Conservation (phyloP, 306 rosid genomes). For the Ochetophila trinervis region DNA sequence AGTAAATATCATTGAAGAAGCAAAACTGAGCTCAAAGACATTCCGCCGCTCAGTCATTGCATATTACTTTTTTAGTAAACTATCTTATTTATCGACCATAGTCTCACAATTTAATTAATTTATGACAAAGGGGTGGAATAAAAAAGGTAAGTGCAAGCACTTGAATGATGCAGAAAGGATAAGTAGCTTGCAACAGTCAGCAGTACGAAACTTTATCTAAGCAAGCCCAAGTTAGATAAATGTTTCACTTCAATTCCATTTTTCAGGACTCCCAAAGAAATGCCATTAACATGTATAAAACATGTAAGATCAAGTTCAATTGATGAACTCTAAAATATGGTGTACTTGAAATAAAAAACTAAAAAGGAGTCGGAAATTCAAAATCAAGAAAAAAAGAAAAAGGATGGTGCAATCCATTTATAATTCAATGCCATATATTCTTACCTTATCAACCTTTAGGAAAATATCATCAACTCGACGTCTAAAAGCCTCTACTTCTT, state of each 20-base stretch:
- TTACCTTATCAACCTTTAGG: slow-evolving; percentile 58
- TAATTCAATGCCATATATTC: slow-evolving; percentile 6
- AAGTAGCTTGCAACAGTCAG: no score
- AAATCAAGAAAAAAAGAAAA: background rate
- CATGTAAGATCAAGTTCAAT: no score
- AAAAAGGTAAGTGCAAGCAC: no score
- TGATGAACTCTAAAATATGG: background rate
- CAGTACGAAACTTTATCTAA: no score
- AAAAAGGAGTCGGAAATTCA: background rate
- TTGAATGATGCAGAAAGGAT: no score
- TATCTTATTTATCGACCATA: no score
- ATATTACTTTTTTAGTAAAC: background rate
- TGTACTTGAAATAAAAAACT: background rate
- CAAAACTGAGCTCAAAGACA: background rate
- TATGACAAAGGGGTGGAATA: no score
- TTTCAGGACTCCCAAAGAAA: no score
- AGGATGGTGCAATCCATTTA: background rate
- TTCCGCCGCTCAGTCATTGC: background rate
- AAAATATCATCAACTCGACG: slow-evolving; percentile 47
- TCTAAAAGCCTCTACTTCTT: slow-evolving; percentile 45
- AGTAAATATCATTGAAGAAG: background rate
- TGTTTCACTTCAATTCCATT: no score
- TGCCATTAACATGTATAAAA: no score
- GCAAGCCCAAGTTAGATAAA: no score
- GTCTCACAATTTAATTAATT: no score